These are phyloP conservation scores for Ramularia endophylla DNA, from an alignment of 2,329 filamentous ascomycete species.

Conservation along the genomic window DNA sequence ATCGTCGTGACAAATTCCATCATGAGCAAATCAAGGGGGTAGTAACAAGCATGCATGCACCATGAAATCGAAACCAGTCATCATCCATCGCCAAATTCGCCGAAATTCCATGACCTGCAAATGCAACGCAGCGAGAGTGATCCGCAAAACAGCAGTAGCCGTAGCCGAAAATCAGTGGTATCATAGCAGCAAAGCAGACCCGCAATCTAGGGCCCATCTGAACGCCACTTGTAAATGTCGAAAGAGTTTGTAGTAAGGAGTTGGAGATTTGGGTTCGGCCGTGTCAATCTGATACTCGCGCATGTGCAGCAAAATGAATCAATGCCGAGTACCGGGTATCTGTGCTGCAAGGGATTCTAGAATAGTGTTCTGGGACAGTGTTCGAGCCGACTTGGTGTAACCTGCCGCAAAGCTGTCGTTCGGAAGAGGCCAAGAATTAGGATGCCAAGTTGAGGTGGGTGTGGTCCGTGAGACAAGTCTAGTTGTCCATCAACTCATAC, in stretches of 20 bases:
- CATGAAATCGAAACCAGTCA: conserved; percentile 3
- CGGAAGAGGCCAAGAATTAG: background rate
- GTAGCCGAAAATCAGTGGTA: background rate
- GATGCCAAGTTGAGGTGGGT: background rate
- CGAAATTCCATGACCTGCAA: no score
- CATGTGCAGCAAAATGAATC: conserved; percentile 14
- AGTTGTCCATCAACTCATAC: conserved; percentile 43
- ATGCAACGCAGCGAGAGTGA: no score
- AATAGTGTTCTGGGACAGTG: conserved; percentile 5
- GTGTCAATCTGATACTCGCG: conserved; percentile 10
- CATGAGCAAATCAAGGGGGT: no score
- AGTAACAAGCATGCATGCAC: background rate
- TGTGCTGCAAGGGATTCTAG: conserved; percentile 10
- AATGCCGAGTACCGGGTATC: conserved; percentile 10
- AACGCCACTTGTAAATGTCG: conserved; percentile 13
- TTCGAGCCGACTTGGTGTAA: conserved; percentile 9
- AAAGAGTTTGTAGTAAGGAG: conserved; percentile 11
- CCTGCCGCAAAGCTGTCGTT: conserved; percentile 5
- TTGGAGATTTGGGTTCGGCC: conserved; percentile 4
- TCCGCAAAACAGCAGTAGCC: conserved; percentile 1
- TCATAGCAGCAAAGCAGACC: conserved; percentile 2
- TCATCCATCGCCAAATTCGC: background rate
- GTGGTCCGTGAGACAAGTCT: background rate
- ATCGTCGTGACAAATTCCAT: no score
- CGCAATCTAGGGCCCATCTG: conserved; percentile 11